Evolutionary conservation across 306 rosid species (phyloP), one percentile per base, ranked within the genome.

Genomic region (Hippophae rhamnoides): DNA sequence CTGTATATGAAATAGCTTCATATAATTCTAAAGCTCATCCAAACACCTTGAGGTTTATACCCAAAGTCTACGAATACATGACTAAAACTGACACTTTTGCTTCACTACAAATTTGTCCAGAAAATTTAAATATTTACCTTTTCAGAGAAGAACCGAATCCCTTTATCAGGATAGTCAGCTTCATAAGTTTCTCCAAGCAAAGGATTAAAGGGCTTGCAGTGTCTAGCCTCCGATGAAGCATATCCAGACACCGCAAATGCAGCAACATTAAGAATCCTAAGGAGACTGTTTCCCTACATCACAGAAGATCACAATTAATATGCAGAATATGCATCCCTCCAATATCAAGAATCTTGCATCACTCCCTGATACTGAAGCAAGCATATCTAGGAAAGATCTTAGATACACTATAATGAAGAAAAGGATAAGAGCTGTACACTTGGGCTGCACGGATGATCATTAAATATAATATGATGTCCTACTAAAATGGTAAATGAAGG

Each of bases 121-220:
- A 55, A 56, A 63, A 8, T 49, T 41, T 57, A 38, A 69, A 56
- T 57, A 60, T 79, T 47, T 51, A 92, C 99, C 99, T 92, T 92
- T 77, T 92, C 99, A 14, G 99, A 92, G 83, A 92, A 88, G 83
- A 92, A 92, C 38, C 84, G 99, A 57, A 92, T 64, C 69, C 96
- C 99, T 78, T 80, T 88, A 47, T 92, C 96, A 23, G 95, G 96
- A 79, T 47, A 92, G 68, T 88, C 84, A 42, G 99, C 99, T 74
- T 92, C 99, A 63, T 88, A 92, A 56, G 99, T 92, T 92, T 92
- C 99, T 57, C 99, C 99, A 57, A 92, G 76, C 83, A 92, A 75
- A 48, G 99, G 99, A 71, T 92, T 92, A 74, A 92, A 92, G 47
- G 99, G 99, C 78, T 92, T 92, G 70, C 99, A 92, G 58, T 85